Evolutionary conservation across 202 grass and related monocot species (phyloP), one percentile per base, ranked within the genome.

Genomic region (Panicum virgatum): DNA sequence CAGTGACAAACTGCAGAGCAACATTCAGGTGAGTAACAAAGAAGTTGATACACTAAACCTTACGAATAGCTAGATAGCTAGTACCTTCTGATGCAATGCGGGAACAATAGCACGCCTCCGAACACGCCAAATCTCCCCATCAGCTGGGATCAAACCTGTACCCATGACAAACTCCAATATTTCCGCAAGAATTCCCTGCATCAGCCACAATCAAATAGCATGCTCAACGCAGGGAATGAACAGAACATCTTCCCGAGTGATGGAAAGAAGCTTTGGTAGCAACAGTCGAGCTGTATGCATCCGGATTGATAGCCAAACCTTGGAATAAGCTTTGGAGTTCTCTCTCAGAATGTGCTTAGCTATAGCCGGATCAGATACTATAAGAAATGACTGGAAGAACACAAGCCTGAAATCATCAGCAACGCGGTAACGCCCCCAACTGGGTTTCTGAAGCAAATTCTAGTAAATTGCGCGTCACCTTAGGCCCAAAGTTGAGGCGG

Each of bases 101-200:
- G 96, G 93, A 42, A 99, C 92, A 67, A 99, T 90, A 42, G 93
- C 93, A 62, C 93, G 96, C 73, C 93, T 95, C 58, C 93, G 87
- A 48, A 96, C 91, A 59, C 91, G 96, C 93, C 96, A 99, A 76
- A 92, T 47, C 80, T 99, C 93, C 29, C 85, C 89, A 16, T 96
- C 93, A 76, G 93, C 96, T 19, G 93, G 96, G 76, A 99, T 98
- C 65, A 98, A 80, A 53, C 96, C 96, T 2, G 80, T 98, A 7
- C 96, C 96, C 92, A 98, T 98, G 75, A 98, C 89, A 67, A 98
- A 98, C 61, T 98, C 91, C 43, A 98, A 15, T 88, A 98, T 96
- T 47, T 98, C 96, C 0, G 89, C 96, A 12, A 93, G 84, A 62
- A 93, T 93, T 46, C 96, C 96, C 96, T 98, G 85, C 54, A 92